Base-by-base conservation (phyloP, 176 grass and related monocot species). In the Elymus sibiricus region DNA sequence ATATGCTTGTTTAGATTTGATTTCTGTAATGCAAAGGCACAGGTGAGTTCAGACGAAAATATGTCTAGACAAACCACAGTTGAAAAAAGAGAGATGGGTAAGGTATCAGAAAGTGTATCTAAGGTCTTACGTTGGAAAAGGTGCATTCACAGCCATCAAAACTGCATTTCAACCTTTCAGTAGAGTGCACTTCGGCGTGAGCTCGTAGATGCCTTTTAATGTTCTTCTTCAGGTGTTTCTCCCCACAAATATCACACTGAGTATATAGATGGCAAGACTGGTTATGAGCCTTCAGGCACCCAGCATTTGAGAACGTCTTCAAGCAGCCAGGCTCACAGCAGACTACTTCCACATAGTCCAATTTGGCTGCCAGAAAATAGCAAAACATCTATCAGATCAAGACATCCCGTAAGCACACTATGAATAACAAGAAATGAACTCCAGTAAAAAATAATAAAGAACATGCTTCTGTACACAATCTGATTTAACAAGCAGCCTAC, bases 181-280 rank as follows among this genome's bases (percentile, higher is more conserved):
- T 6, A 59, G 88, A 40, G 21, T 55, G 3, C 1, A 2, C 51
- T 37, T 39, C n/a, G 5, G 31, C 67, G 66, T 94, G 92, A 16
- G 21, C 47, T 60, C 76, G 38, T 40, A 80, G 65, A 9, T 94
- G 90, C 11, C 89, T 75, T 79, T 92, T 90, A 38, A 95, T 82
- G 80, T 95, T 95, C 68, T 90, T 95, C 88, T 89, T 95, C 58
- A 89, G 64, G 25, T 95, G 80, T 80, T 90, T 88, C 40, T 80
- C 79, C 12, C 86, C 86, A 81, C 93, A 95, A 17, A 87, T 46
- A 35, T 78, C 86, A 85, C 93, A 95, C 0, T 76, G 24, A 82
- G 90, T 42, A 79, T 87, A 31, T 51, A 66, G 88, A 85, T 92
- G 93, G 37, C 87, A 86, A 19, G 79, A 88, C 71, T 60, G 90